phyloP scores from a whole-genome alignment of 2,329 filamentous ascomycete genomes.

The Zymoseptoria tritici region DNA sequence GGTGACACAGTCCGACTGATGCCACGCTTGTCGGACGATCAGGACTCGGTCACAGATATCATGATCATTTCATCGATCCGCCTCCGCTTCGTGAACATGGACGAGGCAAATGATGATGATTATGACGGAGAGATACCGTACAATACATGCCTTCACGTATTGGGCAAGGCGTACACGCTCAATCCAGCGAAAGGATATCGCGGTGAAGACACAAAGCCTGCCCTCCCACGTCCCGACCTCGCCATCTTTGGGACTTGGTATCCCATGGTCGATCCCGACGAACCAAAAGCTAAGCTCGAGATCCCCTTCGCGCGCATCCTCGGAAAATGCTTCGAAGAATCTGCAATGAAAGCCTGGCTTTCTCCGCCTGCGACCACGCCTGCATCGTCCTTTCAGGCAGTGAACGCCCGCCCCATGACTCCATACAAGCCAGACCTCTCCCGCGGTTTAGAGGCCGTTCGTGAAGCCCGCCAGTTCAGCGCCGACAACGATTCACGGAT shows the following conservation, averaged over 20 bases:
- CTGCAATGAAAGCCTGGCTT: constrained; percentile 42
- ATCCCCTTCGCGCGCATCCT: constrained; percentile 47
- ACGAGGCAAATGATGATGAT: constrained; percentile 39
- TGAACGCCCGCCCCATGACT: constrained; percentile 11
- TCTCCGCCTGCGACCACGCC: constrained; percentile 21
- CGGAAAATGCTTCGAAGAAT: constrained; percentile 48
- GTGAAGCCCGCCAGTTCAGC: constrained; percentile 43
- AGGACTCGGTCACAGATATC: constrained; percentile 41
- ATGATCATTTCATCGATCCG: constrained; percentile 48
- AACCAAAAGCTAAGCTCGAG: constrained; percentile 32
- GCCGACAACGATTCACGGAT: constrained; percentile 44
- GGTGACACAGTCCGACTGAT: constrained; percentile 49
- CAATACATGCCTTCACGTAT: constrained; percentile 40
- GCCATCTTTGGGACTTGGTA: constrained; percentile 47
- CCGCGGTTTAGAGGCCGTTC: constrained; percentile 40
- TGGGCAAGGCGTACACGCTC: constrained; percentile 43
- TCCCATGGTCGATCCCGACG: constrained; percentile 36
- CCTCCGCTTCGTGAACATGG: constrained; percentile 43
- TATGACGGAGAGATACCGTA: constrained; percentile 39
- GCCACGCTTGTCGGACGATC: constrained; percentile 14
- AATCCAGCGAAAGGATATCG: constrained; percentile 28
- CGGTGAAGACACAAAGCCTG: constrained; percentile 20
- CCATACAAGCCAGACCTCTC: constrained; percentile 7
- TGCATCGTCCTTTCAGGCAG: constrained; percentile 10
- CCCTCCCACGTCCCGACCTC: constrained; percentile 16